phyloP scores from a whole-genome alignment of 768 basidiomycete genomes.

The Mycena floridula region DNA sequence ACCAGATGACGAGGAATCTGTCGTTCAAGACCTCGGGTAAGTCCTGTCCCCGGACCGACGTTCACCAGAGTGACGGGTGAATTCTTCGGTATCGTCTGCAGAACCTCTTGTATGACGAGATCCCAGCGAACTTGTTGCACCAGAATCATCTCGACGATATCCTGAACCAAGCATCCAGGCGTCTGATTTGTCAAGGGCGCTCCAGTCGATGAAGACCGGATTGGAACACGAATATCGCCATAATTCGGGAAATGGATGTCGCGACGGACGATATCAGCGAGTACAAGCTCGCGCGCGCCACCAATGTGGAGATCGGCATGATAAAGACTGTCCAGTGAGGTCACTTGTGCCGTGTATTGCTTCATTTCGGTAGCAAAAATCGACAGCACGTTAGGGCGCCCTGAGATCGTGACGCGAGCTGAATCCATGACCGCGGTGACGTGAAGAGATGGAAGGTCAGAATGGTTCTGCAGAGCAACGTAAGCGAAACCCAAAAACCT shows the following conservation, averaged over 20 bases:
- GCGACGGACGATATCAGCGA: constrained; percentile 36
- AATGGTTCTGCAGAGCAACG: no score
- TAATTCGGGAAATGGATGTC: constrained; percentile 46
- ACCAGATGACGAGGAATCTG: constrained; percentile 15
- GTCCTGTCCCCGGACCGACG: constrained; percentile 40
- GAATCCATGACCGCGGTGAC: constrained; percentile 48
- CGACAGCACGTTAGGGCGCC: constrained; percentile 43
- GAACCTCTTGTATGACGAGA: constrained; percentile 26
- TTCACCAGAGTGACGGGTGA: constrained; percentile 34
- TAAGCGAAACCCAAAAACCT: constrained; percentile 2
- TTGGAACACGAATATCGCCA: constrained; percentile 37
- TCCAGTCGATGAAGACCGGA: constrained; percentile 43
- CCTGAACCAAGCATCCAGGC: constrained; percentile 27
- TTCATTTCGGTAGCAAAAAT: constrained; percentile 11
- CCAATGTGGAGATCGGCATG: constrained; percentile 32
- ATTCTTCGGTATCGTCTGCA: constrained; percentile 14
- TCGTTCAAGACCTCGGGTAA: constrained; percentile 32
- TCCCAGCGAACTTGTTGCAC: constrained; percentile 50
- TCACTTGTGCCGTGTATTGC: constrained; percentile 26
- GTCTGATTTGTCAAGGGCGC: constrained; percentile 19
- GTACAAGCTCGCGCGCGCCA: constrained; percentile 30
- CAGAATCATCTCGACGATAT: constrained; percentile 44
- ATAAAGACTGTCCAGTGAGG: constrained; percentile 46
- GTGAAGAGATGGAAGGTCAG: constrained; percentile 20
- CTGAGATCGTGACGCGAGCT: constrained; percentile 49